These are phyloP conservation scores for Aquilaria yunnanensis DNA, from an alignment of 345 rosid genomes.

Conservation along the genomic window DNA sequence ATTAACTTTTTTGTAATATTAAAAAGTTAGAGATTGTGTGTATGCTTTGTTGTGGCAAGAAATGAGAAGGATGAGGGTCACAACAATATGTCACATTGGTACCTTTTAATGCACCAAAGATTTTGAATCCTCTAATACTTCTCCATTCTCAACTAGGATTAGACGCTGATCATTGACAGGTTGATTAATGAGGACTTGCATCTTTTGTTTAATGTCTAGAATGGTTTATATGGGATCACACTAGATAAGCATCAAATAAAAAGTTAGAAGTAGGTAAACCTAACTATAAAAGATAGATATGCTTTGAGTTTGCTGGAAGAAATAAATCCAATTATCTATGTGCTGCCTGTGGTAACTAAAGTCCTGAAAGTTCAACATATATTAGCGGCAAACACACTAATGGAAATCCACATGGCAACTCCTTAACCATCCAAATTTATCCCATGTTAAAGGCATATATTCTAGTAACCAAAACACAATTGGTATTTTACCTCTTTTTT, in stretches of 20 bases:
- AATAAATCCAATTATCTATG: too few species aligned
- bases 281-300: too few species aligned
- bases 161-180: slow-evolving; percentile 66
- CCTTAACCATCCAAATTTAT: too few species aligned
- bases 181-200: slow-evolving; percentile 55
- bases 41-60: neutral
- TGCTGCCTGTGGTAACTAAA: too few species aligned
- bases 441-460: too few species aligned
- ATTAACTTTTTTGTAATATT: too few species aligned
- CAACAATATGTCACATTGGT: neutral
- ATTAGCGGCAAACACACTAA: too few species aligned
- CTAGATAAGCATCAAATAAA: slow-evolving; percentile 29
- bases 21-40: neutral
- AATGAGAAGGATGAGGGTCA: slow-evolving; percentile 1
- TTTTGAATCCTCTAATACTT: slow-evolving; percentile 74
- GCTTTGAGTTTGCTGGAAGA: too few species aligned
- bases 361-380: too few species aligned
- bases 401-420: too few species aligned
- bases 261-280: neutral
- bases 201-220: slow-evolving; percentile 66
- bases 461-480: too few species aligned
- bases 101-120: slow-evolving; percentile 82
- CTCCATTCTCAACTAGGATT: slow-evolving; percentile 48
- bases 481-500: too few species aligned
- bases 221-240: slow-evolving; percentile 83